Percentiles rank a stretch among this genome's conserved stretches.
Conservation (phyloP, 108 stramenopile species). For the Cylindrotheca closterium region DNA sequence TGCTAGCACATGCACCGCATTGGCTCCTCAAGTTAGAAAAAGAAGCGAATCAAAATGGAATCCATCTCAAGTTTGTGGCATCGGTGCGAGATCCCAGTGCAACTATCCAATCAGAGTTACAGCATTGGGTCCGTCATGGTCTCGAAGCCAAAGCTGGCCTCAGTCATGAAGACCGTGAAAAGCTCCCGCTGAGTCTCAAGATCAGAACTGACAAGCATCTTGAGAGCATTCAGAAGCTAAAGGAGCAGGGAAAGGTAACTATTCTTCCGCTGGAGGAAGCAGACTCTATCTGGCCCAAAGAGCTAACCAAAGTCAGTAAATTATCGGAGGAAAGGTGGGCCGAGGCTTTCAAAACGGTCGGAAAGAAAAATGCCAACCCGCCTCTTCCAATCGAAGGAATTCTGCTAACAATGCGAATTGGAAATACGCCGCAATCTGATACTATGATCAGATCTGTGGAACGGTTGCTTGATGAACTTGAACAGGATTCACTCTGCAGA, state of each 20-base stretch:
- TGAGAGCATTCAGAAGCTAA: conserved; percentile 1
- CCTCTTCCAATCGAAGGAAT: conserved; percentile 46
- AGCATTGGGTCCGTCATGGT: conserved; percentile 38
- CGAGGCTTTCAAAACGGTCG: conserved; percentile 29
- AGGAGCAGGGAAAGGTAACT: background rate
- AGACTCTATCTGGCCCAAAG: conserved; percentile 16
- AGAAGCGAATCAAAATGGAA: conserved; percentile 7
- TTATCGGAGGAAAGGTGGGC: conserved; percentile 13
- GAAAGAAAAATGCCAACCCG: conserved; percentile 36
- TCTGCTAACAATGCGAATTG: conserved; percentile 43
- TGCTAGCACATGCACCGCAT: conserved; percentile 17
- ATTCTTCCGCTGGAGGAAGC: background rate
- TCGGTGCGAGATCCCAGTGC: conserved; percentile 17
- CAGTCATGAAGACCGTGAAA: background rate
- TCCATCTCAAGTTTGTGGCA: conserved; percentile 29
- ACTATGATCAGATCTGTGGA: conserved; percentile 8
- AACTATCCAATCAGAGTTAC: conserved; percentile 34
- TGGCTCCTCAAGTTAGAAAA: background rate
- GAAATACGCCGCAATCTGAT: background rate
- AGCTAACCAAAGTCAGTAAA: conserved; percentile 8
- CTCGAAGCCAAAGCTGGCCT: conserved; percentile 23
- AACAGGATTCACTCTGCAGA: conserved; percentile 34
- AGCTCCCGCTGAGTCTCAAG: conserved; percentile 6
- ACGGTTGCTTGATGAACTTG: conserved; percentile 20
- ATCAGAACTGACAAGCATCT: conserved; percentile 5